phyloP scores from a whole-genome alignment of 1,284 basidiomycete species.

The Ustilago bromivora region DNA sequence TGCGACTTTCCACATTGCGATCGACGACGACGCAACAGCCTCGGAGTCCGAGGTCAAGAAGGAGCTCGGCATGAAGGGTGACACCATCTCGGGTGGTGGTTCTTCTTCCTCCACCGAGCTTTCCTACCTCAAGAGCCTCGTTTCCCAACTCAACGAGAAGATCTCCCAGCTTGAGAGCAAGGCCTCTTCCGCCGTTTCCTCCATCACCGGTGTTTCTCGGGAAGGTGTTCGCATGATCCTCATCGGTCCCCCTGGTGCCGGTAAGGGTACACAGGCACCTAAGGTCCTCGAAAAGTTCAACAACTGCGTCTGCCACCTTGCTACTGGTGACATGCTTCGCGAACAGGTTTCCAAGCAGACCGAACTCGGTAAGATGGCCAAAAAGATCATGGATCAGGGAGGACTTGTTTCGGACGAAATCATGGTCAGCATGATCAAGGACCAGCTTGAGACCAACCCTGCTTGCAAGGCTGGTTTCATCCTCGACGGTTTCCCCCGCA shows the following conservation, averaged over 20 bases:
- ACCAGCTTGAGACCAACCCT: conserved; percentile 93
- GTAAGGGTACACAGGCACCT: conserved; percentile 99
- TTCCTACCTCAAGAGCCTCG: conserved; percentile 65
- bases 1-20: not conserved
- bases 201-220: conserved; percentile 21
- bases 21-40: conserved; percentile 6
- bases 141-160: conserved; percentile 67
- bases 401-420: conserved; percentile 95
- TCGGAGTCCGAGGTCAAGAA: conserved; percentile 46
- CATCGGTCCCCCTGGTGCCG: conserved; percentile 95
- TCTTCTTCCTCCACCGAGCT: conserved; percentile 50
- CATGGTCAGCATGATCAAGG: conserved; percentile 96
- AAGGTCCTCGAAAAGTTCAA: conserved; percentile 87
- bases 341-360: conserved; percentile 92
- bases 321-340: conserved; percentile 97
- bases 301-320: conserved; percentile 91
- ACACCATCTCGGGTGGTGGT: conserved; percentile 36
- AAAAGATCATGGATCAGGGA: conserved; percentile 93
- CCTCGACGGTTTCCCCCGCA: conserved; percentile 97
- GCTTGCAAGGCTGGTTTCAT: conserved; percentile 96
- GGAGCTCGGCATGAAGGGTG: conserved; percentile 46
- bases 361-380: conserved; percentile 87
- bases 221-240: conserved; percentile 80
- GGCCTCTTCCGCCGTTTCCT: conserved; percentile 34
- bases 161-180: conserved; percentile 58